Percentiles rank a stretch among this genome's conserved stretches.
phyloP scores from a whole-genome alignment of 352 stramenopile species.

The Globisporangium yorkense region DNA sequence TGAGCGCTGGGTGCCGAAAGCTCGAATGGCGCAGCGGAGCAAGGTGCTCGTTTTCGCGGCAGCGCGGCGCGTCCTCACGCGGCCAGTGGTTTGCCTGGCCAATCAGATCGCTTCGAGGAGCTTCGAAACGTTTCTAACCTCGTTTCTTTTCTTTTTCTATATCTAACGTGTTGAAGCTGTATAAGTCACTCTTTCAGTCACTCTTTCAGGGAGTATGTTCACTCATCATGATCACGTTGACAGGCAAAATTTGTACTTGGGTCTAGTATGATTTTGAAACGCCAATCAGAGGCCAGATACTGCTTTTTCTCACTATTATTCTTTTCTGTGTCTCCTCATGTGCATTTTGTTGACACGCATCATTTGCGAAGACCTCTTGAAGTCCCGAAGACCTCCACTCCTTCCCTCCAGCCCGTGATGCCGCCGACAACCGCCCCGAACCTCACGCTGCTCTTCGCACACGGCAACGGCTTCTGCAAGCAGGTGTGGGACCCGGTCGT shows the following conservation, averaged over 20 bases:
- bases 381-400: too few relatives aligned
- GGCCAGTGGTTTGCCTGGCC: neutral
- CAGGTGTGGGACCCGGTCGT: conserved; percentile 45
- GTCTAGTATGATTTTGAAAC: too few relatives aligned
- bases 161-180: neutral
- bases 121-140: neutral
- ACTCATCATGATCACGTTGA: too few relatives aligned
- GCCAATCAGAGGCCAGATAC: too few relatives aligned
- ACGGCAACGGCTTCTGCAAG: conserved; percentile 42
- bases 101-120: neutral
- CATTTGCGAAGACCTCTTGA: too few relatives aligned
- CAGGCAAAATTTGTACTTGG: too few relatives aligned
- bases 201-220: too few relatives aligned
- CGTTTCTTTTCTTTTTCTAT: neutral
- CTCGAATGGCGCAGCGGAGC: conserved; percentile 17
- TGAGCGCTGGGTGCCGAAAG: conserved; percentile 14
- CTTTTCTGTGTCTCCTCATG: too few relatives aligned
- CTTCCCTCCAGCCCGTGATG: neutral
- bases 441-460: conserved; percentile 39
- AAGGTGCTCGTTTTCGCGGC: neutral
- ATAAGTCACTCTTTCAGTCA: too few relatives aligned
- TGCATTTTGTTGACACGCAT: too few relatives aligned
- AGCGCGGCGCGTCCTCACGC: neutral
- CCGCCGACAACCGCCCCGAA: neutral
- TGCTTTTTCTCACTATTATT: too few relatives aligned